Percentiles rank a stretch among this genome's conserved stretches.
Conservation (phyloP, 768 basidiomycete genomes). For the Pseudohyphozyma bogoriensis region DNA sequence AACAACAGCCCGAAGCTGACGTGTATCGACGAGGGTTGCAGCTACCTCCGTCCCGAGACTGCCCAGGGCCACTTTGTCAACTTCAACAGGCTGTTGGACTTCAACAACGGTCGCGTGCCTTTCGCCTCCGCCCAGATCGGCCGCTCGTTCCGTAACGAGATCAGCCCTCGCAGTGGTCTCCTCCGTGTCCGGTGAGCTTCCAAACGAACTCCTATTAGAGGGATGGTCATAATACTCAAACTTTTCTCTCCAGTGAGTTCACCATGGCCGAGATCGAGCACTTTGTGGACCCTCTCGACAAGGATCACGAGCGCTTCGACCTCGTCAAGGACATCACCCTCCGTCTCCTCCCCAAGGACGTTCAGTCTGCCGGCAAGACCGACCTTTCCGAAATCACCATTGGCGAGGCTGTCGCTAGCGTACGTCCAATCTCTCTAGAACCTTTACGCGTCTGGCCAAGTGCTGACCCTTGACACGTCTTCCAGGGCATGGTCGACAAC, state of each 20-base stretch:
- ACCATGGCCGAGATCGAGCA: constrained; percentile 99
- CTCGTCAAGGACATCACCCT: constrained; percentile 69
- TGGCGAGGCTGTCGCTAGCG: constrained; percentile 73
- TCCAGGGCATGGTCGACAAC: constrained; percentile 74
- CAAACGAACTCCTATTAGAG: too few species aligned
- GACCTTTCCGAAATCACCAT: constrained; percentile 57
- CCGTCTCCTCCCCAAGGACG: constrained; percentile 65
- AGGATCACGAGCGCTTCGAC: constrained; percentile 69
- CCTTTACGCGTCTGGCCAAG: too few species aligned
- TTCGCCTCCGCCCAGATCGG: constrained; percentile 98
- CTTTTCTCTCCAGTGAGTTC: constrained; percentile 57
- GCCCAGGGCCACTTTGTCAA: constrained; percentile 99
- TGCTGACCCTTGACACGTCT: background rate
- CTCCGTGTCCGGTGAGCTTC: constrained; percentile 65
- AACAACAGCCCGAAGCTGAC: background rate
- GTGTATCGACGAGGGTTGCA: constrained; percentile 37
- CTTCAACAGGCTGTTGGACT: constrained; percentile 90
- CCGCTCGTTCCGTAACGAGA: constrained; percentile 92
- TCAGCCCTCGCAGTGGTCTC: constrained; percentile 89
- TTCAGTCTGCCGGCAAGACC: constrained; percentile 67
- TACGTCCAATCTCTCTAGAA: constrained; percentile 15
- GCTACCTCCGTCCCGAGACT: constrained; percentile 93
- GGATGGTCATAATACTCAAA: too few species aligned
- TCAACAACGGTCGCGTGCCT: constrained; percentile 92
- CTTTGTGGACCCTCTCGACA: constrained; percentile 89